These are phyloP conservation scores for Diaporthe batatas DNA, from an alignment of 2,329 filamentous ascomycete species.

Conservation along the genomic window DNA sequence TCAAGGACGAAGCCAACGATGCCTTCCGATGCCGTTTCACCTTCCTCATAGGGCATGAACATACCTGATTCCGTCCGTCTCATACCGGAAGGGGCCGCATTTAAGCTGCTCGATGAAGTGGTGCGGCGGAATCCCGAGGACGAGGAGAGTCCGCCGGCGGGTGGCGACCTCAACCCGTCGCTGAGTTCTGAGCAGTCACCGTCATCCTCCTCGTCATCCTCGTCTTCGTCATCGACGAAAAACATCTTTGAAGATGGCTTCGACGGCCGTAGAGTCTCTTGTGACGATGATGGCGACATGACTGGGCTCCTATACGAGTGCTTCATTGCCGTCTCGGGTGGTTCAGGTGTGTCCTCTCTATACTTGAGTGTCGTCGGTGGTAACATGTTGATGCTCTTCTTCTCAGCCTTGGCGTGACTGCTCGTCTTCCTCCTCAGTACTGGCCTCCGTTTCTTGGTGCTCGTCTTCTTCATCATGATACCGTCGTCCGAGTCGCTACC, in stretches of 20 bases:
- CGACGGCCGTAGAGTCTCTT: slow-evolving; percentile 83
- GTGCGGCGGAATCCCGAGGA: slow-evolving; percentile 59
- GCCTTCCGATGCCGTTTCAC: slow-evolving; percentile 73
- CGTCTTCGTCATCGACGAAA: slow-evolving; percentile 70
- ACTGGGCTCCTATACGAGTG: slow-evolving; percentile 67
- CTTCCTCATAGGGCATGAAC: slow-evolving; percentile 90
- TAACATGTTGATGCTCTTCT: slow-evolving; percentile 88
- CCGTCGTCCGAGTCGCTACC: slow-evolving; percentile 82
- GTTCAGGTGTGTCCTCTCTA: slow-evolving; percentile 80
- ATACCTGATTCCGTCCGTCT: slow-evolving; percentile 87
- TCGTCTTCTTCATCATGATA: slow-evolving; percentile 84
- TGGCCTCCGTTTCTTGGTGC: slow-evolving; percentile 68
- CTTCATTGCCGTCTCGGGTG: slow-evolving; percentile 72
- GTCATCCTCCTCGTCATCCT: slow-evolving; percentile 52
- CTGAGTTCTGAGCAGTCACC: slow-evolving; percentile 45
- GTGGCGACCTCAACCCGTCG: slow-evolving; percentile 44
- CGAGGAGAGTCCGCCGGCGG: slow-evolving; percentile 36
- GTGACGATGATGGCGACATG: slow-evolving; percentile 81
- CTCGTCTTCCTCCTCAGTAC: slow-evolving; percentile 61
- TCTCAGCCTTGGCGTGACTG: slow-evolving; percentile 64
- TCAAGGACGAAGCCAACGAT: slow-evolving; percentile 85
- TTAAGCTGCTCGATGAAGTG: slow-evolving; percentile 62
- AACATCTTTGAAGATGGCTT: slow-evolving; percentile 75
- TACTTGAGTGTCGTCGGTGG: slow-evolving; percentile 91
- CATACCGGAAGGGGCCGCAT: slow-evolving; percentile 72